Evolutionary conservation across 495 filamentous ascomycete genomes (phyloP), one percentile per base, ranked within the genome.

Genomic region (Penicillium fimorum): DNA sequence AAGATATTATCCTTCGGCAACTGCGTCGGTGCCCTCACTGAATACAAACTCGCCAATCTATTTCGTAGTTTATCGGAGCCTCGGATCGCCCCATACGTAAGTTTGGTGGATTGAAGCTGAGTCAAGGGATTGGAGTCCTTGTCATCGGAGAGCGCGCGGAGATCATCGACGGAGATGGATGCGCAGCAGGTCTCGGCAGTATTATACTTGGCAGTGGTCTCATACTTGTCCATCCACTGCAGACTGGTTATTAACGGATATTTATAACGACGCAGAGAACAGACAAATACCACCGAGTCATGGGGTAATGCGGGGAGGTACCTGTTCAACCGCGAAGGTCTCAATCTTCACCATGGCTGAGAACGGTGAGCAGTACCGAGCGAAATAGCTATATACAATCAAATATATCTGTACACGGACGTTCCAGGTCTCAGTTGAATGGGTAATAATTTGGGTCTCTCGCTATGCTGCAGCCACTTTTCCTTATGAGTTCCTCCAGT

Each of bases 171-270:
- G 0, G 92, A 96, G 17, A 96, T 79, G 8, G 90, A 91, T 13
- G 88, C 85, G 42, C 82, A 87, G 70, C 92, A 96, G 1, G 92
- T 94, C 69, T 96, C 92, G 57, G 90, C 90, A 46, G 92, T 82
- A 67, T 96, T 95, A 68, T 91, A 82, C 29, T 87, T 86, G 13
- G 84, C 85, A 5, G 80, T 86, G 9, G 67, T 81, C 62, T 96
- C 90, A 69, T 92, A 85, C 50, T 81, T 75, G 78, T 94, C 88
- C 91, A 96, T 96, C 90, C 91, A 96, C 84, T 95, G 30, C 1
- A 17, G 24, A 10, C 7, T n/a, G 15, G 37, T 69, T 12, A 61
- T 47, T 22, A 49, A 33, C 48, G 17, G 15, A 37, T 9, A n/a
- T 20, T 2, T 33, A 15, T 53, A 24, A 6, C 37, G 7, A 22